Base-by-base conservation (phyloP, 208 protist species). In the Crithidia brevicula region DNA sequence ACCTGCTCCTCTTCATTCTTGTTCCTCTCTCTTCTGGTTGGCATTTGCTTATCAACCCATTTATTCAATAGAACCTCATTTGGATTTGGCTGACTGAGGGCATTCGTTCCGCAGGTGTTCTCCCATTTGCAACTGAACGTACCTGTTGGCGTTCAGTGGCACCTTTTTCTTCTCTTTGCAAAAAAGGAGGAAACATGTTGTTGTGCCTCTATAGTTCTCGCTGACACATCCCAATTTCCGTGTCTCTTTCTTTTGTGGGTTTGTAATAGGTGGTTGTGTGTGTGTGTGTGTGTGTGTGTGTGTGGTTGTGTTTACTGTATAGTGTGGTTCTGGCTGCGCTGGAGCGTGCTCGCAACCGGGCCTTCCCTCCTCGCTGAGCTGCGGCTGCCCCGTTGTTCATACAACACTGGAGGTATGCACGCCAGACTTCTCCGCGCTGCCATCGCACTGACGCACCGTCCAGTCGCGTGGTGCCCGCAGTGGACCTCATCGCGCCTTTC, bases 401-500 rank as follows among this genome's bases (percentile, higher is more conserved):
- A 5, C 10, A 47, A 4, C 20, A 22, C 20, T 47, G 10, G 10
- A 5, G 10, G 31, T 7, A 54, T 54, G 46, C 42, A 30, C 22
- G 18, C 36, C 31, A 30, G 45, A 13, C 59, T 52, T 45, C 16
- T 33, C 4, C 59, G 46, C 20, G 40, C 59, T 6, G 7, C 30
- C 25, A 2, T 38, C 8, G 42, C 22, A 16, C 16, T 6, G 25
- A 10, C 22, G 22, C 5, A 42, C 46, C 1, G n/a, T 10, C 28
- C 27, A n/a, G 9, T 31, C 31, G 33, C 22, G 23, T 5, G 23
- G 40, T 43, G 11, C 1, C n/a, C 71, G 20, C 27, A 56, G 3
- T 57, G 27, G 33, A 63, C 42, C 25, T n/a, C 54, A 3, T 9
- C 18, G 38, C 54, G 59, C 4, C 65, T 64, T 1, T 40, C 42